Evolutionary conservation across 768 basidiomycete species (phyloP).

Genomic region (Xerocomus potaroensis): DNA sequence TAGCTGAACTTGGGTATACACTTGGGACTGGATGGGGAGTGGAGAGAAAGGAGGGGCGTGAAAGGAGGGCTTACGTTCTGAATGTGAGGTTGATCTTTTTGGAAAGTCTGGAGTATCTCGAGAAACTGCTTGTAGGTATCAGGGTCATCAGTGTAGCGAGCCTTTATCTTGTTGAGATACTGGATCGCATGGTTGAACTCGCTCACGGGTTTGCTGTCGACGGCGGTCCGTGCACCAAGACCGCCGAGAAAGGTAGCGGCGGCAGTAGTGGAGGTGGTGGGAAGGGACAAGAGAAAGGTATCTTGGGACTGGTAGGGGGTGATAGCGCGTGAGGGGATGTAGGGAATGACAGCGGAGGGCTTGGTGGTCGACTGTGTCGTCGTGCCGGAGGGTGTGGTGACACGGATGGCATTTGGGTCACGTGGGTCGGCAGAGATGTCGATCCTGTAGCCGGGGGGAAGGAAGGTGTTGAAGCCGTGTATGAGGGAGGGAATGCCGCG

Average conservation of each 20-base stretch:
- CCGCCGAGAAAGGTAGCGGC: conserved; percentile 66
- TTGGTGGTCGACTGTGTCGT: conserved; percentile 59
- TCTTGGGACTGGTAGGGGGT: conserved; percentile 47
- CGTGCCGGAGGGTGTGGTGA: conserved; percentile 75
- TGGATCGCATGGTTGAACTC: conserved; percentile 95
- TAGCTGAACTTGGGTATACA: conserved; percentile 74
- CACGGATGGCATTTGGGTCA: conserved; percentile 71
- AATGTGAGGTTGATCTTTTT: conserved; percentile 72
- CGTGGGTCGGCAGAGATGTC: conserved; percentile 71
- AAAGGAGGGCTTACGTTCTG: conserved; percentile 55
- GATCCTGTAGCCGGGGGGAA: conserved; percentile 92
- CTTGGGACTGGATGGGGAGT: conserved; percentile 50
- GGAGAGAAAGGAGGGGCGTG: neutral
- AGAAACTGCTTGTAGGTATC: conserved; percentile 90
- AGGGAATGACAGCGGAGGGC: conserved; percentile 21
- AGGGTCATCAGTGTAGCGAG: conserved; percentile 81
- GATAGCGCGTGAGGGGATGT: conserved; percentile 48
- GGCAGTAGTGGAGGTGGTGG: conserved; percentile 47
- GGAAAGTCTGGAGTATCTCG: conserved; percentile 84
- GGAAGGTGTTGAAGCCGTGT: conserved; percentile 96
- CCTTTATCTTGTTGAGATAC: conserved; percentile 98
- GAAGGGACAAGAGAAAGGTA: conserved; percentile 44
- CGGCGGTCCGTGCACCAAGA: conserved; percentile 45
- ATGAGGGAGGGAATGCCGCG: conserved; percentile 87
- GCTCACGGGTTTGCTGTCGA: conserved; percentile 50